Percentiles rank a stretch among this genome's conserved stretches.
These are phyloP conservation scores for Pisolithus orientalis DNA, from an alignment of 768 basidiomycete genomes.

Conservation along the genomic window DNA sequence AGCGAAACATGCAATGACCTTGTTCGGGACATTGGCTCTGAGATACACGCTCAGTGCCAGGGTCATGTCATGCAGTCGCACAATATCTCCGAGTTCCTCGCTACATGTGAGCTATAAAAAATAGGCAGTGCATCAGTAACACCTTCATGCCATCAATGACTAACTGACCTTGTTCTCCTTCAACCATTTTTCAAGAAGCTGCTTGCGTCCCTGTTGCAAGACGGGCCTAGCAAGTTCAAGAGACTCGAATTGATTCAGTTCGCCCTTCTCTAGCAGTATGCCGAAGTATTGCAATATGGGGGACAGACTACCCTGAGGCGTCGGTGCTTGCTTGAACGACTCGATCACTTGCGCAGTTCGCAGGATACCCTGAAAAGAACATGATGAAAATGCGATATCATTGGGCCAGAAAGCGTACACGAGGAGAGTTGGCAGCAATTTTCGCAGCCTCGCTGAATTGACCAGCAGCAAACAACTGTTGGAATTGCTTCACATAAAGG, in stretches of 20 bases:
- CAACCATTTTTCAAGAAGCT: slow-evolving; percentile 96
- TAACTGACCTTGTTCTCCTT: slow-evolving; percentile 91
- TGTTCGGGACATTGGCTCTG: slow-evolving; percentile 95
- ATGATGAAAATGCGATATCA: background rate
- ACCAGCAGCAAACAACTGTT: slow-evolving; percentile 80
- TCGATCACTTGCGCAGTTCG: slow-evolving; percentile 95
- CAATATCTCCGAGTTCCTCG: slow-evolving; percentile 97
- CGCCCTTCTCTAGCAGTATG: slow-evolving; percentile 96
- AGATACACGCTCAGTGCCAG: slow-evolving; percentile 96
- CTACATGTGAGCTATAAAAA: slow-evolving; percentile 81
- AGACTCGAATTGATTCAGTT: slow-evolving; percentile 94
- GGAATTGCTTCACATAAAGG: slow-evolving; percentile 91
- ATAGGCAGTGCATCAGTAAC: background rate
- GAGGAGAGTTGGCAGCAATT: slow-evolving; percentile 94
- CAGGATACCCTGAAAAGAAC: slow-evolving; percentile 67
- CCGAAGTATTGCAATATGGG: slow-evolving; percentile 99
- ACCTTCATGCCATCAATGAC: background rate
- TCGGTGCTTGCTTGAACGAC: slow-evolving; percentile 93
- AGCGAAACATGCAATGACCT: slow-evolving; percentile 98
- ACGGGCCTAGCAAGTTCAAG: slow-evolving; percentile 95
- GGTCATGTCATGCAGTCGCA: slow-evolving; percentile 92
- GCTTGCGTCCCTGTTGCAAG: slow-evolving; percentile 91
- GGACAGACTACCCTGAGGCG: slow-evolving; percentile 81
- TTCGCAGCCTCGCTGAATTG: slow-evolving; percentile 95
- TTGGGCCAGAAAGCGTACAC: slow-evolving; percentile 39